These are phyloP conservation scores for Trichothecium sympodiale DNA, from an alignment of 2,329 filamentous ascomycete species.

Conservation along the genomic window DNA sequence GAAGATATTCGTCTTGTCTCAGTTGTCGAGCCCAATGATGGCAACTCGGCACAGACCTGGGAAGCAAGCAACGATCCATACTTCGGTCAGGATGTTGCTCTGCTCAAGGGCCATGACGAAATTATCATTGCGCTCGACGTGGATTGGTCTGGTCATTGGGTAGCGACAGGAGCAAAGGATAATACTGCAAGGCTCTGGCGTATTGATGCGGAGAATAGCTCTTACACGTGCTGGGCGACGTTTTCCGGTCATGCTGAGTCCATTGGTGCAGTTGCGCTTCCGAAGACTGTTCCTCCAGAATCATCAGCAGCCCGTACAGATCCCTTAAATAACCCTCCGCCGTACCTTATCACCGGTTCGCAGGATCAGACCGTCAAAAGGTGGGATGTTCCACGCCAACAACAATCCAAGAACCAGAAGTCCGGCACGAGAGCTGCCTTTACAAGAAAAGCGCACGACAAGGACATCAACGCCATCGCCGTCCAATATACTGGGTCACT, in stretches of 20 bases:
- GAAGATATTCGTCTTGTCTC: constrained; percentile 87
- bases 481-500: constrained; percentile 63
- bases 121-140: constrained; percentile 91
- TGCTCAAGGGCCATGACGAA: constrained; percentile 84
- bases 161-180: constrained; percentile 92
- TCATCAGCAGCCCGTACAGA: constrained; percentile 60
- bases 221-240: constrained; percentile 67
- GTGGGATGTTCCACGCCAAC: constrained; percentile 65
- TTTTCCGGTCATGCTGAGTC: constrained; percentile 94
- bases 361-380: constrained; percentile 93
- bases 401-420: constrained; percentile 30
- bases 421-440: constrained; percentile 58
- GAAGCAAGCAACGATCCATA: constrained; percentile 34
- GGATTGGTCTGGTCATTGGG: constrained; percentile 95
- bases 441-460: constrained; percentile 93
- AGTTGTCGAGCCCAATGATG: constrained; percentile 32
- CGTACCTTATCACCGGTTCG: constrained; percentile 82
- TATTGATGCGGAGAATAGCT: constrained; percentile 63
- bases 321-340: constrained; percentile 68
- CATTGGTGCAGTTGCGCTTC: constrained; percentile 77
- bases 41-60: constrained; percentile 11
- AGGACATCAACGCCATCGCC: constrained; percentile 94
- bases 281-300: constrained; percentile 55
- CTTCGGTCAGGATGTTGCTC: constrained; percentile 80
- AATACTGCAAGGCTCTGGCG: constrained; percentile 89